Base-by-base conservation (phyloP, 2,329 filamentous ascomycete genomes). In the Acephala macrosclerotiorum region DNA sequence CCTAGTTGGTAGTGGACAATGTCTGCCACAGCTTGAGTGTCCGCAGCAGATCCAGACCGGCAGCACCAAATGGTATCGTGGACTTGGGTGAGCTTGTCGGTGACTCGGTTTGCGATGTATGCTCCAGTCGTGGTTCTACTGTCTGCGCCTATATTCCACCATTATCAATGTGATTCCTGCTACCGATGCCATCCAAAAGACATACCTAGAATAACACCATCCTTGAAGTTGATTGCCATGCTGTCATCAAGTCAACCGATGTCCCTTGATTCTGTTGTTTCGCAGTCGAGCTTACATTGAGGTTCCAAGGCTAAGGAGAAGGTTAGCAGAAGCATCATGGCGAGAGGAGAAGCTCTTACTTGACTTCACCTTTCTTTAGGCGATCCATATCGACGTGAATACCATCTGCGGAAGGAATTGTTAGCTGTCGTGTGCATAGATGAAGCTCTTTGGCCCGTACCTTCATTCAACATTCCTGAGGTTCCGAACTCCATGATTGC, bases 41-140 rank as follows among this genome's bases (percentile, higher is more conserved):
- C 96, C 72, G 96, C 96, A 36, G 96, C 96, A 29, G 96, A 99
- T 60, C 96, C 96, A 68, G 96, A 98, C 76, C 96, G 91, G 84
- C 96, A 99, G 84, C 96, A 99, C 96, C 96, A 99, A 81, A 99
- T 98, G 66, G 95, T 98, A 81, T 99, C 96, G 83, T 97, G 92
- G 68, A 99, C 95, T 84, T 94, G 92, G 76, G 96, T 99, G 79
- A 99, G 89, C 86, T 99, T 99, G 87, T 99, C 96, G 71, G 96
- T 99, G 72, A 99, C 96, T 85, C 96, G 91, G 82, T 99, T 99
- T 75, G 96, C 96, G 78, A 99, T 98, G 86, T 98, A 99, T 74
- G 95, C 90, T 75, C 96, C 96, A 63, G 95, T 99, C 56, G 96
- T 99, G 72, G 96, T 99, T 84, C 96, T 90, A 77, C 94, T 97